phyloP scores from a whole-genome alignment of 2,329 filamentous ascomycete genomes.

The Neurospora sp. region DNA sequence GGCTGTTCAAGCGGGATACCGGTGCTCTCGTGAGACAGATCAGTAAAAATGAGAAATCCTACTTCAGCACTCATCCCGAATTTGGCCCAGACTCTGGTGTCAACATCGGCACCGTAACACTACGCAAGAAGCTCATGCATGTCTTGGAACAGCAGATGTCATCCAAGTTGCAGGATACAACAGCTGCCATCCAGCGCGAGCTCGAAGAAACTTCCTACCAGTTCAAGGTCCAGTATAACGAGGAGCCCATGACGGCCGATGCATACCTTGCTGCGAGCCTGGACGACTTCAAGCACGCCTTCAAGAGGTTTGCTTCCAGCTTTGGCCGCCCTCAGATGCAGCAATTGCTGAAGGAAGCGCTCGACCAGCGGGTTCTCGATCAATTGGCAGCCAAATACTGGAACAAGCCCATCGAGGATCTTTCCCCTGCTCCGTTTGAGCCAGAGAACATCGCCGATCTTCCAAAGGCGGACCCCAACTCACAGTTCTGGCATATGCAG shows the following conservation, averaged over 20 bases:
- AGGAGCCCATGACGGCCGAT: conserved; percentile 86
- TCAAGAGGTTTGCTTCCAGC: conserved; percentile 82
- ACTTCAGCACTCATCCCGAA: conserved; percentile 77
- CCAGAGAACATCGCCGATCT: conserved; percentile 66
- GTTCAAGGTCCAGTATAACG: conserved; percentile 99
- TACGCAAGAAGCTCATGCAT: conserved; percentile 94
- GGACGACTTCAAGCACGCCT: conserved; percentile 94
- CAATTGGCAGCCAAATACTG: conserved; percentile 89
- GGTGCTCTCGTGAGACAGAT: conserved; percentile 74
- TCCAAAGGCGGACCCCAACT: conserved; percentile 75
- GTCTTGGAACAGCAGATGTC: conserved; percentile 97
- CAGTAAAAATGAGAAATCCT: conserved; percentile 77
- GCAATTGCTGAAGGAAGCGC: conserved; percentile 78
- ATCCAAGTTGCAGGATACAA: conserved; percentile 76
- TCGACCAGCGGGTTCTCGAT: conserved; percentile 92
- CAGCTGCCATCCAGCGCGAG: conserved; percentile 87
- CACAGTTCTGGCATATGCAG: conserved; percentile 86
- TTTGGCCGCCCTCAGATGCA: conserved; percentile 88
- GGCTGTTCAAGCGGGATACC: conserved; percentile 75
- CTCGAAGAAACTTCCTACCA: conserved; percentile 95
- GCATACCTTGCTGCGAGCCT: conserved; percentile 93
- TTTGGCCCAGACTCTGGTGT: conserved; percentile 67
- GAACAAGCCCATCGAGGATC: conserved; percentile 88
- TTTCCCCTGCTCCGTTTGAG: conserved; percentile 57
- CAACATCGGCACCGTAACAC: conserved; percentile 69